Evolutionary conservation across 371 early-diverging fungal species (phyloP).

Genomic region (Dichotomocladium elegans): DNA sequence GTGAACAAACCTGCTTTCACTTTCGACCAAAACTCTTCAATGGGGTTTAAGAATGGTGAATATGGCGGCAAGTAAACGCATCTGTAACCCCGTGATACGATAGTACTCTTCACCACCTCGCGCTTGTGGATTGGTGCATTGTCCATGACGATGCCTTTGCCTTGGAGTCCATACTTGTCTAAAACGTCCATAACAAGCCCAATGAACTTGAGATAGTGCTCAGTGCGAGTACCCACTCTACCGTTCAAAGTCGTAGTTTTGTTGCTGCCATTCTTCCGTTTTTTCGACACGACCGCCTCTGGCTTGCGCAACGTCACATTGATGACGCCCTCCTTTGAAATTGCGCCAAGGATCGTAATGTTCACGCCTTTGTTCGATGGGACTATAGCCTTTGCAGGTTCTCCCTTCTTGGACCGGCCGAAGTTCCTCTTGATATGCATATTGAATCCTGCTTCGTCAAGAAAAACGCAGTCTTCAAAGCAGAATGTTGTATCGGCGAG

Average conservation of each 20-base stretch:
- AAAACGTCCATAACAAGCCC: slow-evolving; percentile 1
- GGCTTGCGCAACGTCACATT: slow-evolving; percentile 3
- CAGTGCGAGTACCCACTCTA: not conserved
- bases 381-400: slow-evolving; percentile 6
- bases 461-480: slow-evolving; percentile 4
- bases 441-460: slow-evolving; percentile 13
- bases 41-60: slow-evolving; percentile 14
- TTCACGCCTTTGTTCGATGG: not conserved
- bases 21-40: slow-evolving; percentile 5
- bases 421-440: slow-evolving; percentile 7
- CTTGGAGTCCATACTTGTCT: not conserved
- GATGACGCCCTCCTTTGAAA: slow-evolving; percentile 4
- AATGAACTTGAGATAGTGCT: slow-evolving; percentile 2
- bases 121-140: slow-evolving; percentile 5
- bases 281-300: not conserved
- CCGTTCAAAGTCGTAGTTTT: not conserved
- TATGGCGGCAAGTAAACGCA: slow-evolving; percentile 9
- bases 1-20: not conserved
- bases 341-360: slow-evolving; percentile 8
- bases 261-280: not conserved
- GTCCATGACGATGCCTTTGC: slow-evolving; percentile 5
- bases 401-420: slow-evolving; percentile 6
- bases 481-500: not conserved
- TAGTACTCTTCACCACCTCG: not conserved
- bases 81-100: slow-evolving; percentile 3